Evolutionary conservation across 805 yeast genomes (phyloP), one percentile per base, ranked within the genome.

Genomic region (Wickerhamiella sorbophila): DNA sequence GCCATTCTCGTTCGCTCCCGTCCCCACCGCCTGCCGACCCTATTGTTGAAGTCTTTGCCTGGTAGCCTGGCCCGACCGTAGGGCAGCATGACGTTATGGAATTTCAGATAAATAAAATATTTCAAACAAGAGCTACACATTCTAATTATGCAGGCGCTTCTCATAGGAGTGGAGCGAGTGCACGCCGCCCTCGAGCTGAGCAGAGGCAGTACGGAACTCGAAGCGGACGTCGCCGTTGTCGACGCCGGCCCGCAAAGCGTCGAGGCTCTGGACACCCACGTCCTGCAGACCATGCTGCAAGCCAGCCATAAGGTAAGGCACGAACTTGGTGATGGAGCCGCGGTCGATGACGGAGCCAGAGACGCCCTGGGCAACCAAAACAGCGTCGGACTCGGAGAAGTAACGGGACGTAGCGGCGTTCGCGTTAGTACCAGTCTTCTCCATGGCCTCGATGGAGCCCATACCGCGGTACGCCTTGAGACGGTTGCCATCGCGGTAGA

Each of bases 401-500:
- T 91, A 91, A 68, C 98, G 82, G 36, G 96, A 86, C 49, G 98
- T 85, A 38, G 98, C 88, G 43, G 98, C 98, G 60, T 91, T 91
- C 57, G 94, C 95, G 62, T 76, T 76, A 57, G 70, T 72, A 52
- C 78, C 77, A 49, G 96, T 84, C 63, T 73, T 67, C 74, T 87
- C 88, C 97, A 88, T 88, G 52, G 98, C 98, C 64, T 88, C 98
- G 56, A 91, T 79, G 33, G 97, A 88, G 56, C 98, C 98, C 98
- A 91, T 91, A 70, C 98, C 98, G 70, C 98, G 80, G 75, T 91
- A 91, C 47, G 85, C 67, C 75, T 91, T 91, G 65, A 91, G 77
- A 69, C 98, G 82, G 73, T 91, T 79, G 62, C 98, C 98, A 60
- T 91, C 98, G 62, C 94, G 77, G 80, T 79, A 91, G 70, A 83